Conservation (phyloP, 805 yeast species). For the Saturnispora kantuleensis region DNA sequence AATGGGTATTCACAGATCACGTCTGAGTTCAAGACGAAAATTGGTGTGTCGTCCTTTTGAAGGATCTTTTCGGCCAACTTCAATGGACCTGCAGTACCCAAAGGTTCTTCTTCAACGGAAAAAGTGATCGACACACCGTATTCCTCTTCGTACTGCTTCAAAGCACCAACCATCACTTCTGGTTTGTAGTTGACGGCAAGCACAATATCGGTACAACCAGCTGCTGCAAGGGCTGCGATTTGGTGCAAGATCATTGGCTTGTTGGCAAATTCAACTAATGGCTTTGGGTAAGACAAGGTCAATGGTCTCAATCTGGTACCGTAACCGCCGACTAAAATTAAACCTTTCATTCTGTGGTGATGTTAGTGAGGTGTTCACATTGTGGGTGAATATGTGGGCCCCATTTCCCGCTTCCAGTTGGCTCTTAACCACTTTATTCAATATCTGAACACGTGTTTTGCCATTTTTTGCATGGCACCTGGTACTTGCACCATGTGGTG, state of each 20-base stretch:
- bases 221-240: slow-evolving; percentile 94
- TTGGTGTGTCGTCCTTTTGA: slow-evolving; percentile 91
- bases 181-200: slow-evolving; percentile 99
- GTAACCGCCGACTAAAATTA: slow-evolving; percentile 98
- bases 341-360: slow-evolving; percentile 63
- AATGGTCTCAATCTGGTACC: slow-evolving; percentile 99
- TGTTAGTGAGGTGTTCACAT: no score
- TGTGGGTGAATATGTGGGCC: no score
- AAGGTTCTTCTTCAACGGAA: slow-evolving; percentile 98
- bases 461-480: no score
- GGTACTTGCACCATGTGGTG: no score
- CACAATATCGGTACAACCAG: slow-evolving; percentile 98
- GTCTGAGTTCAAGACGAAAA: slow-evolving; percentile 96
- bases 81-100: slow-evolving; percentile 99
- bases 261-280: slow-evolving; percentile 96
- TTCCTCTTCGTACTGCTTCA: slow-evolving; percentile 87
- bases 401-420: no score
- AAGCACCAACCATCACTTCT: slow-evolving; percentile 94
- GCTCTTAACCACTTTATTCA: not conserved
- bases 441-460: not conserved
- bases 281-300: slow-evolving; percentile 91
- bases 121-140: slow-evolving; percentile 93
- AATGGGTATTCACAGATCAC: slow-evolving; percentile 99
- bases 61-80: slow-evolving; percentile 91
- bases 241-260: slow-evolving; percentile 99